These are phyloP conservation scores for Alternaria arbusti DNA, from an alignment of 2,329 filamentous ascomycete genomes.

Conservation along the genomic window DNA sequence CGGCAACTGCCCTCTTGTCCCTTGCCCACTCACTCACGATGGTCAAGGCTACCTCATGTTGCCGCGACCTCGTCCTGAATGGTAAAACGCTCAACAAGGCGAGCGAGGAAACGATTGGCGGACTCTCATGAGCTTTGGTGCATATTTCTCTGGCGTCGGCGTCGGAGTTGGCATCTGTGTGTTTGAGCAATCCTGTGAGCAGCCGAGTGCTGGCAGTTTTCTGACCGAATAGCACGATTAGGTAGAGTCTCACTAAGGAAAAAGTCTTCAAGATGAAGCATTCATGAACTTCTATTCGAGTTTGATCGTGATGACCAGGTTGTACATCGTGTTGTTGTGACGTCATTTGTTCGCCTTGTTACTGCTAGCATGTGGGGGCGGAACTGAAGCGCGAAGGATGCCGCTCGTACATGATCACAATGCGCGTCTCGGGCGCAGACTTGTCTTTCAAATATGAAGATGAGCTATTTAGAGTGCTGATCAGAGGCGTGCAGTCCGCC, in stretches of 20 bases:
- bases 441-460: background rate
- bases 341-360: background rate
- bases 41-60: slow-evolving; percentile 24
- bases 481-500: background rate
- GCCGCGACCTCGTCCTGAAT: slow-evolving; percentile 17
- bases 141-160: background rate
- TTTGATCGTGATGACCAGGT: background rate
- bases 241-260: background rate
- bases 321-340: background rate
- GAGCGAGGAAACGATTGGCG: background rate
- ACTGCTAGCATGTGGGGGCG: background rate
- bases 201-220: background rate
- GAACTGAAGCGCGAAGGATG: background rate
- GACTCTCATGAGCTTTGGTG: background rate
- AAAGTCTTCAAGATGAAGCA: background rate
- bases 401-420: background rate
- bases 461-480: background rate
- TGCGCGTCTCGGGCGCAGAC: background rate
- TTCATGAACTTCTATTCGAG: background rate
- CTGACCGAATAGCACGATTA: background rate
- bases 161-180: too few relatives aligned
- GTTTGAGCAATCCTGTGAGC: background rate
- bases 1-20: slow-evolving; percentile 26
- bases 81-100: slow-evolving; percentile 9
- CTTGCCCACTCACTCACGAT: slow-evolving; percentile 33